Evolutionary conservation across 2,329 filamentous ascomycete species (phyloP).

Genomic region (Colletotrichum tropicale): DNA sequence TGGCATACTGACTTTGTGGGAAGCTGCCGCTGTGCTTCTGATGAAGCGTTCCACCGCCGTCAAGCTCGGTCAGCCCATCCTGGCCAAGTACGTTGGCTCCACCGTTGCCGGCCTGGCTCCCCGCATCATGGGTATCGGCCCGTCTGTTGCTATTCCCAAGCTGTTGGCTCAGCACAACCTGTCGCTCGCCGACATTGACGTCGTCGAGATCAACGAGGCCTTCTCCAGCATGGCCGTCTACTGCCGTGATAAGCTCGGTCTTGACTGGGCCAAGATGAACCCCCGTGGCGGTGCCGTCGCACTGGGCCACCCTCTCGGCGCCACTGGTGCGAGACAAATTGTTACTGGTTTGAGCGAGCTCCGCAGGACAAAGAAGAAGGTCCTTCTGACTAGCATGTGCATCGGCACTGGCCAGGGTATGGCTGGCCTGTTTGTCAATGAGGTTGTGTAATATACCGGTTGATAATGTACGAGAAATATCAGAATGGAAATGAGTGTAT

Average conservation of each 20-base stretch:
- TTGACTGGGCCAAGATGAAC: constrained; percentile 81
- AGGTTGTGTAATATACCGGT: constrained; percentile 33
- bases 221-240: constrained; percentile 98
- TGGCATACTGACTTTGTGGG: neutral
- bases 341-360: constrained; percentile 89
- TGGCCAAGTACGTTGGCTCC: constrained; percentile 93
- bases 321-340: constrained; percentile 80
- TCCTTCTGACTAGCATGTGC: constrained; percentile 91
- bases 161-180: constrained; percentile 82
- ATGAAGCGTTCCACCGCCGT: constrained; percentile 94
- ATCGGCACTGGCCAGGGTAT: constrained; percentile 73
- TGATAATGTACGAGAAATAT: neutral
- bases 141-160: constrained; percentile 78
- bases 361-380: constrained; percentile 84
- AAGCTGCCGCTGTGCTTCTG: constrained; percentile 82
- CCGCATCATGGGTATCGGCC: constrained; percentile 95
- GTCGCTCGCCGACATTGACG: constrained; percentile 80
- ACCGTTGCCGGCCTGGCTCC: constrained; percentile 90
- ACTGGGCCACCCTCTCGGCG: constrained; percentile 81
- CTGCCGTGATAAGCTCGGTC: constrained; percentile 74
- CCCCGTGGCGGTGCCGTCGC: constrained; percentile 82
- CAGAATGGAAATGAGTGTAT: neutral
- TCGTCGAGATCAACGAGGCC: constrained; percentile 95
- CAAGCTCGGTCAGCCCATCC: constrained; percentile 85
- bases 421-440: constrained; percentile 70